Evolutionary conservation across 257 asterid species (phyloP).

Genomic region (Dorcoceras hygrometricum): DNA sequence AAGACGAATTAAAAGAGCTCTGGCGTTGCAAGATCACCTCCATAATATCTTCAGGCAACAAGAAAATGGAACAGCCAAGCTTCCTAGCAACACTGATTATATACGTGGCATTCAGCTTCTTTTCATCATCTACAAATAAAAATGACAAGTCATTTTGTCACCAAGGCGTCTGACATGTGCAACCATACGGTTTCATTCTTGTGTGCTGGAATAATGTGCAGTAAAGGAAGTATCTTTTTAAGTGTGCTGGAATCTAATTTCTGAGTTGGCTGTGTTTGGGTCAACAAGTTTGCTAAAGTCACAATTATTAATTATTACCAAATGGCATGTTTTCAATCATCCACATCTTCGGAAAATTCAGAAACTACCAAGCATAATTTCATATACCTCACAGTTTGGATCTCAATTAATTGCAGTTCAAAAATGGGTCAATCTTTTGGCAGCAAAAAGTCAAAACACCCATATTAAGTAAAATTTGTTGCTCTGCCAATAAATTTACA

Average conservation of each 20-base stretch:
- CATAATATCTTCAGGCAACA: constrained; percentile 96
- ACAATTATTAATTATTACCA: not conserved
- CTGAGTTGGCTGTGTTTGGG: not conserved
- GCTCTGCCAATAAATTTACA: constrained; percentile 22
- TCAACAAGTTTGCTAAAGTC: not conserved
- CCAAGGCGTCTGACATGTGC: not conserved
- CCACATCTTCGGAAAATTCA: not conserved
- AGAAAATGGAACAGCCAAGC: constrained; percentile 94
- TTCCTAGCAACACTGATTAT: constrained; percentile 96
- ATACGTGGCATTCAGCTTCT: constrained; percentile 93
- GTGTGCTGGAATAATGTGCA: not conserved
- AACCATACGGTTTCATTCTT: not conserved
- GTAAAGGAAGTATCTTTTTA: not conserved
- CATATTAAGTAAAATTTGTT: not conserved
- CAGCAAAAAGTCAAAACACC: not conserved
- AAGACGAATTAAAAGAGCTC: constrained; percentile 8
- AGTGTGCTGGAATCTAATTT: not conserved
- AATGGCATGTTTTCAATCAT: not conserved
- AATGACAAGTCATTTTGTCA: constrained; percentile 25
- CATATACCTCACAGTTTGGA: not conserved
- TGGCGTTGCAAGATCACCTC: constrained; percentile 53
- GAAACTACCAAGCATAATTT: not conserved
- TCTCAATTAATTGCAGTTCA: not conserved
- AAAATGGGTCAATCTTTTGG: constrained; percentile 1
- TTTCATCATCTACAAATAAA: constrained; percentile 64